These are phyloP conservation scores for Fusarium sp. DNA, from an alignment of 2,329 filamentous ascomycete genomes.

Conservation along the genomic window DNA sequence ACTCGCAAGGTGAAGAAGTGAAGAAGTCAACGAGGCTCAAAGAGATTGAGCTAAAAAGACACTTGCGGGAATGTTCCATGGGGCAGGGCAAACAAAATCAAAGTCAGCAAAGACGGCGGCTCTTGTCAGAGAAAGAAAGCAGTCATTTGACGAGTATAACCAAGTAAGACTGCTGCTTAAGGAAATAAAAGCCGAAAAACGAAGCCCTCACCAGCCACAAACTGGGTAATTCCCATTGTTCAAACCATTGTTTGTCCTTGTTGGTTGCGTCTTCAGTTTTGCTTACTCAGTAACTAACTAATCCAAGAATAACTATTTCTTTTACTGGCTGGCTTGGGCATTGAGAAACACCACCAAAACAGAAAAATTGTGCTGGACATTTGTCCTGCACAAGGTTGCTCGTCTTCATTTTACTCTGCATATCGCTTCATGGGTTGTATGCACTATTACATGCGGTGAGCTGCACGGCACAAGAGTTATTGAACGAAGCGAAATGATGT, in stretches of 20 bases:
- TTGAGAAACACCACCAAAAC: not conserved
- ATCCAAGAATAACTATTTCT: slow-evolving; percentile 6
- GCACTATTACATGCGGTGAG: slow-evolving; percentile 33
- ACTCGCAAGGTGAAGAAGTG: not conserved
- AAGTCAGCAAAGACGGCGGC: slow-evolving; percentile 12
- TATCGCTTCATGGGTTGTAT: slow-evolving; percentile 32
- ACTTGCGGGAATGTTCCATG: slow-evolving; percentile 8
- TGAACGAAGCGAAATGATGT: slow-evolving; percentile 37
- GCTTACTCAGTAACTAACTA: not conserved
- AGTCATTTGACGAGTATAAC: not conserved
- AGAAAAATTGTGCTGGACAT: slow-evolving; percentile 12
- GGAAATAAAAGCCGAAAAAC: not conserved
- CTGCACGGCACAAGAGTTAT: slow-evolving; percentile 27
- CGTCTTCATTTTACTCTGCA: slow-evolving; percentile 39
- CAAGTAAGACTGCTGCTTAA: not conserved
- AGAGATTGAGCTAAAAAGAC: slow-evolving; percentile 2
- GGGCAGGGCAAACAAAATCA: slow-evolving; percentile 20
- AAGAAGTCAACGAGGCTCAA: not conserved
- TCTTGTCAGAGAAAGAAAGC: slow-evolving; percentile 3
- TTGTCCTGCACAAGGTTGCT: slow-evolving; percentile 5
- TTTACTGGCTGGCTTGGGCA: not conserved
- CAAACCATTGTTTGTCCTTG: slow-evolving; percentile 19
- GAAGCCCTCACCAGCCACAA: slow-evolving; percentile 29
- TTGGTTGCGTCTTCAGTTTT: slow-evolving; percentile 1
- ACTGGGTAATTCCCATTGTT: slow-evolving; percentile 16